These are phyloP conservation scores for Mortierella polycephala DNA, from an alignment of 371 early-diverging fungal species.

Conservation along the genomic window DNA sequence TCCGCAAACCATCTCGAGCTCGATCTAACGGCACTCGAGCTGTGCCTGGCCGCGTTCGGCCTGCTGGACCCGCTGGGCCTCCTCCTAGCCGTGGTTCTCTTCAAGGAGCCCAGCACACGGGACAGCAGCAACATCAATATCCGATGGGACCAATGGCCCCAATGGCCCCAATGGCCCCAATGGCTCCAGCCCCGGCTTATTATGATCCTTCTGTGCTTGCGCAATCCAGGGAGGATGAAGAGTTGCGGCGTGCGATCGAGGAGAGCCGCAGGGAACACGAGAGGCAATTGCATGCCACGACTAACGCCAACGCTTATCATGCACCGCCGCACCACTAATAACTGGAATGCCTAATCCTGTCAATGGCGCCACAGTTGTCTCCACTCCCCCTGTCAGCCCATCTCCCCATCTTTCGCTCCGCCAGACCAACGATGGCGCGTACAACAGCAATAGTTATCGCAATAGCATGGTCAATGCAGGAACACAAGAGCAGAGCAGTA, in stretches of 20 bases:
- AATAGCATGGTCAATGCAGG: no score
- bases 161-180: conserved; percentile 20
- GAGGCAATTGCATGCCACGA: neutral
- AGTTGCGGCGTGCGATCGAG: conserved; percentile 37
- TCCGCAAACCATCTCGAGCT: conserved; percentile 13
- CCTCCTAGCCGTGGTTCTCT: neutral
- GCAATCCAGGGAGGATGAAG: conserved; percentile 21
- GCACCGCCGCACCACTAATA: neutral
- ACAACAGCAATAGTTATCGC: neutral
- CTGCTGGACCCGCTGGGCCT: conserved; percentile 1
- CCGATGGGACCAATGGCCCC: conserved; percentile 28
- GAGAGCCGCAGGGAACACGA: conserved; percentile 38
- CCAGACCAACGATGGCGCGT: neutral
- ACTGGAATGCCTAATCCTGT: neutral
- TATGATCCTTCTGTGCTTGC: conserved; percentile 17
- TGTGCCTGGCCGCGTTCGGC: no score
- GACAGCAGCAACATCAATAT: conserved; percentile 21
- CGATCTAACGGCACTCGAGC: conserved; percentile 14
- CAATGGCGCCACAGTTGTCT: conserved; percentile 13
- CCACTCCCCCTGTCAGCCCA: conserved; percentile 1
- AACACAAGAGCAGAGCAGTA: neutral
- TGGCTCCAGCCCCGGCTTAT: conserved; percentile 34
- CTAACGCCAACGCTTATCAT: neutral
- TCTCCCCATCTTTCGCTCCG: no score
- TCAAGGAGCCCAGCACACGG: conserved; percentile 11